phyloP scores from a whole-genome alignment of 2,329 filamentous ascomycete species.

The Trichoderma hamatum region DNA sequence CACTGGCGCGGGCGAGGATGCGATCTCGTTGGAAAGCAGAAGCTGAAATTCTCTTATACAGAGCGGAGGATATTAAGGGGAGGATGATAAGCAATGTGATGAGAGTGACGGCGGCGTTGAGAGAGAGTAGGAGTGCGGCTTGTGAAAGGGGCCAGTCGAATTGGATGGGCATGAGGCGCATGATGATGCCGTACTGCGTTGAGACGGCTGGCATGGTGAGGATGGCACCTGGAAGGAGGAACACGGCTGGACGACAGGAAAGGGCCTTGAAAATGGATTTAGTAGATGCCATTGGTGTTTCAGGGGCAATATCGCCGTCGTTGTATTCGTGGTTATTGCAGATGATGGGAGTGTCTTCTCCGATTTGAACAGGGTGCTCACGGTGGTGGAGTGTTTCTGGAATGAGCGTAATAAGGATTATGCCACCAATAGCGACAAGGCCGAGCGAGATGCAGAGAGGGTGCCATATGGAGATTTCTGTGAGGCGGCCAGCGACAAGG shows the following conservation, averaged over 20 bases:
- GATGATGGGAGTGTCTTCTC: background rate
- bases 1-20: conserved; percentile 31
- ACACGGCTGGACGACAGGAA: conserved; percentile 31
- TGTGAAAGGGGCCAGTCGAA: conserved; percentile 33
- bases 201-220: conserved; percentile 32
- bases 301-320: background rate
- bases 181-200: conserved; percentile 32
- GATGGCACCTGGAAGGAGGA: conserved; percentile 33
- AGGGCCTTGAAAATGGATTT: conserved; percentile 27
- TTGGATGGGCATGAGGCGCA: conserved; percentile 35
- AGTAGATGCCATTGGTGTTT: background rate
- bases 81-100: conserved; percentile 33
- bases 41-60: conserved; percentile 10
- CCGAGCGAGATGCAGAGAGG: conserved; percentile 32
- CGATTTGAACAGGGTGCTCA: background rate
- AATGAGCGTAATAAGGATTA: conserved; percentile 29
- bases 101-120: conserved; percentile 32
- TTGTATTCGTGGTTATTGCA: background rate
- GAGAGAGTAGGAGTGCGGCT: conserved; percentile 33
- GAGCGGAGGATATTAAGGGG: conserved; percentile 28
- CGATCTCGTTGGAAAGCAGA: conserved; percentile 27
- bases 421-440: conserved; percentile 29
- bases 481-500: conserved; percentile 29
- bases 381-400: conserved; percentile 31
- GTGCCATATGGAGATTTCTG: conserved; percentile 31